phyloP scores from a whole-genome alignment of 805 yeast species.

The Pichia insulana region DNA sequence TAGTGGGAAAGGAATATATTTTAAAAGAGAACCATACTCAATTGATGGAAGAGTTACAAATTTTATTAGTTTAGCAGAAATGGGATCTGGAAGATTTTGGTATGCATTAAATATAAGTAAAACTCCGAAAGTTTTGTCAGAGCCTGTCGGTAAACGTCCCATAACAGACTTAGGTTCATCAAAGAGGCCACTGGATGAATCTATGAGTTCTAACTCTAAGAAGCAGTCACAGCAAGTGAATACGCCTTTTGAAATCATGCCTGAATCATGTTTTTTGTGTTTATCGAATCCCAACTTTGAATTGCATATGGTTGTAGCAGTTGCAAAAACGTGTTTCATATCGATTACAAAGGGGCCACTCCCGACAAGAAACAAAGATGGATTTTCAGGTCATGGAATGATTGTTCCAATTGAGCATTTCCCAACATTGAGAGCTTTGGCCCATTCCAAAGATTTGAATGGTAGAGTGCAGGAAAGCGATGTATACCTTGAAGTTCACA shows the following conservation, averaged over 20 bases:
- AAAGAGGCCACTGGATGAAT: neutral
- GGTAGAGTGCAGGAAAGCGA: conserved; percentile 26
- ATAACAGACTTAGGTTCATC: neutral
- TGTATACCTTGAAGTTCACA: conserved; percentile 35
- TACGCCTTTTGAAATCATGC: conserved; percentile 29
- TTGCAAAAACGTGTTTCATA: conserved; percentile 57
- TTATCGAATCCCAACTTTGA: conserved; percentile 70
- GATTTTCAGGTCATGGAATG: conserved; percentile 74
- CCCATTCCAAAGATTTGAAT: conserved; percentile 18
- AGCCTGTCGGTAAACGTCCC: neutral
- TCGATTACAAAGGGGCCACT: conserved; percentile 86
- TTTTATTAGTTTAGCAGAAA: conserved; percentile 56
- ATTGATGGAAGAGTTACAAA: conserved; percentile 37
- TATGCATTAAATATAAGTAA: conserved; percentile 54
- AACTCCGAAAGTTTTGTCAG: conserved; percentile 14
- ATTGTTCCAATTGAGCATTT: conserved; percentile 72
- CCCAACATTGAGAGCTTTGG: conserved; percentile 31
- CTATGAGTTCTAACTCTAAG: too few relatives aligned
- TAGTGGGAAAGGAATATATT: conserved; percentile 36
- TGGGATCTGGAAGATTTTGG: conserved; percentile 57
- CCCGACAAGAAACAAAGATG: conserved; percentile 37
- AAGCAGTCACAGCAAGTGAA: neutral
- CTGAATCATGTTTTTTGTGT: conserved; percentile 72
- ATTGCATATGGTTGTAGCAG: conserved; percentile 71
- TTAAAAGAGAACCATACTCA: conserved; percentile 48